Evolutionary conservation across 2,329 filamentous ascomycete genomes (phyloP).

Genomic region (Chaetothyriales sp.): DNA sequence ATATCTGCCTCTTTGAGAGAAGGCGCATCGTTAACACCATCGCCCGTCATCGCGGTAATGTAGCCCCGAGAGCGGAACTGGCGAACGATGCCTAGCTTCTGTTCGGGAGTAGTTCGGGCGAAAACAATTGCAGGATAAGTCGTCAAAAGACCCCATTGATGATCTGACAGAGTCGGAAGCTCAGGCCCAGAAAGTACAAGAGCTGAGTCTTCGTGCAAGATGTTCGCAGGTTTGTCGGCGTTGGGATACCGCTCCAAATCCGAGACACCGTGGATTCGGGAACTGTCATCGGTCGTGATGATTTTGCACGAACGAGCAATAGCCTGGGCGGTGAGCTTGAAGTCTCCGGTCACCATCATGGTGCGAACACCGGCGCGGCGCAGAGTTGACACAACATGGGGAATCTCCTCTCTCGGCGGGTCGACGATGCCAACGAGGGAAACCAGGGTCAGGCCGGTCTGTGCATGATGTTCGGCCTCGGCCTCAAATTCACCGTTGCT

Average conservation of each 20-base stretch:
- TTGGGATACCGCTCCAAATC: constrained; percentile 33
- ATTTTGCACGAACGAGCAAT: constrained; percentile 63
- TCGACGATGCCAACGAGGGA: constrained; percentile 48
- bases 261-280: constrained; percentile 37
- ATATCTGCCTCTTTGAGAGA: constrained; percentile 46
- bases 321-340: constrained; percentile 58
- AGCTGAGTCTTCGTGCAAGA: constrained; percentile 25
- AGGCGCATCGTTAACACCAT: constrained; percentile 38
- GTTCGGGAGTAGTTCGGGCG: constrained; percentile 61
- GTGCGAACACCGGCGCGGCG: constrained; percentile 59
- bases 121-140: constrained; percentile 62
- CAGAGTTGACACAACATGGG: constrained; percentile 46
- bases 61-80: constrained; percentile 52
- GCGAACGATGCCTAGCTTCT: constrained; percentile 66
- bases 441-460: constrained; percentile 37
- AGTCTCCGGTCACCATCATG: constrained; percentile 73
- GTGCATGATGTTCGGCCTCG: constrained; percentile 42
- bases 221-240: constrained; percentile 6
- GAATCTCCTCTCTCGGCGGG: constrained; percentile 47
- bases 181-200: constrained; percentile 55
- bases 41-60: constrained; percentile 41
- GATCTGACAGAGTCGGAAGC: constrained; percentile 49
- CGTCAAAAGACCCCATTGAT: constrained; percentile 52
- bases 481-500: constrained; percentile 42
- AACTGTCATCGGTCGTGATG: constrained; percentile 35